Percentiles rank a stretch among this genome's conserved stretches.
phyloP scores from a whole-genome alignment of 495 filamentous ascomycete genomes.

The Tuber microsphaerosporum region DNA sequence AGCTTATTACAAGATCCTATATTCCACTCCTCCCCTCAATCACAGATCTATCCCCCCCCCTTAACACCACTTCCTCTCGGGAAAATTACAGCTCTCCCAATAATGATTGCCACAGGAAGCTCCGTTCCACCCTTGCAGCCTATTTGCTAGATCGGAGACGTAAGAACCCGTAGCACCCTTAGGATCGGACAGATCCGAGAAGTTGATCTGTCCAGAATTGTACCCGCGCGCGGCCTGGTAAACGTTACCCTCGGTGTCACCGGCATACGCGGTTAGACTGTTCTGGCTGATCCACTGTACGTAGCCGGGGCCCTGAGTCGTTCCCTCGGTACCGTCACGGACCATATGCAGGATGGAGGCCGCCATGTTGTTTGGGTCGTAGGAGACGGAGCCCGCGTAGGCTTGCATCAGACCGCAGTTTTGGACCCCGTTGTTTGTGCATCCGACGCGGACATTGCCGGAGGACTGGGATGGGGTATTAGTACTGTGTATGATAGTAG shows the following conservation, averaged over 20 bases:
- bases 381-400: constrained; percentile 36
- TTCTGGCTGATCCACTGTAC: constrained; percentile 40
- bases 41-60: not conserved
- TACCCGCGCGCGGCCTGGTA: constrained; percentile 43
- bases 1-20: not conserved
- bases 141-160: constrained; percentile 45
- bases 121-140: constrained; percentile 42
- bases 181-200: constrained; percentile 39
- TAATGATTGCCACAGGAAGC: constrained; percentile 21
- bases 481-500: not conserved
- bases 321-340: constrained; percentile 44
- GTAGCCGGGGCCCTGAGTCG: constrained; percentile 40
- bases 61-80: constrained; percentile 6
- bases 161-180: constrained; percentile 42
- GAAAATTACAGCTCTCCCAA: constrained; percentile 21
- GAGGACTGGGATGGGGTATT: constrained; percentile 31
- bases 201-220: constrained; percentile 43
- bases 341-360: constrained; percentile 44
- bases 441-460: constrained; percentile 39
- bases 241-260: constrained; percentile 39
- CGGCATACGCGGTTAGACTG: constrained; percentile 6
- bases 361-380: constrained; percentile 29
- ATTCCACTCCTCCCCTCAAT: not conserved
- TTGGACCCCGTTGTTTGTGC: constrained; percentile 33
- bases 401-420: constrained; percentile 46